These are phyloP conservation scores for Saprolegnia diclina DNA, from an alignment of 352 stramenopile species.

Conservation along the genomic window DNA sequence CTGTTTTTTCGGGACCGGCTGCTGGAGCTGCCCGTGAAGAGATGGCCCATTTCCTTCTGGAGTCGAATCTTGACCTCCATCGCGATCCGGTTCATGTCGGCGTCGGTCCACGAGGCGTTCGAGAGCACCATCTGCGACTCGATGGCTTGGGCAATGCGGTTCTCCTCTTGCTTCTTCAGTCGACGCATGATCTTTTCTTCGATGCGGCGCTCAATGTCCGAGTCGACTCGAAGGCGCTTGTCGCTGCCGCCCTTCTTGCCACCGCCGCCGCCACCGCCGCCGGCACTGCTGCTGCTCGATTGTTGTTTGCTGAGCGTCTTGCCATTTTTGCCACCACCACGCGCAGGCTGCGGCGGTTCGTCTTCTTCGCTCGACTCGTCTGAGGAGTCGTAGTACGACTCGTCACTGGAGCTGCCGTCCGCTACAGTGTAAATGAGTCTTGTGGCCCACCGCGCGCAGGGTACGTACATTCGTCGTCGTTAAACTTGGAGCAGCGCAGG, in stretches of 20 bases:
- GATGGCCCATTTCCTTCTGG: slow-evolving; percentile 61
- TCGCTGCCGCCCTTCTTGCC: slow-evolving; percentile 26
- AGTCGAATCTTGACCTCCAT: slow-evolving; percentile 85
- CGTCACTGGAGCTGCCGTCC: slow-evolving; percentile 10
- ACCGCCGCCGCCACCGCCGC: slow-evolving; percentile 21
- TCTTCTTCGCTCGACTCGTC: slow-evolving; percentile 21
- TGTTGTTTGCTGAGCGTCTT: slow-evolving; percentile 6
- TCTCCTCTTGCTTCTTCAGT: slow-evolving; percentile 84
- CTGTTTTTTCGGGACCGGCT: slow-evolving; percentile 27
- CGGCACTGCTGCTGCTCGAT: slow-evolving; percentile 10
- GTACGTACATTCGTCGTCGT: slow-evolving; percentile 46
- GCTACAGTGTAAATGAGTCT: slow-evolving; percentile 14
- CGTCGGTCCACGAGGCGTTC: slow-evolving; percentile 83
- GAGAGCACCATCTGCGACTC: slow-evolving; percentile 74
- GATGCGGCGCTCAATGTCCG: slow-evolving; percentile 73
- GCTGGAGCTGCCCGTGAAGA: slow-evolving; percentile 17
- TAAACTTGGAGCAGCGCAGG: slow-evolving; percentile 84
- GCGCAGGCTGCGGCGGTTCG: neutral
- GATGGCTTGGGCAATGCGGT: slow-evolving; percentile 74
- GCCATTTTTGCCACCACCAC: slow-evolving; percentile 4
- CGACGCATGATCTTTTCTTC: slow-evolving; percentile 83
- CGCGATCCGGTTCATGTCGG: slow-evolving; percentile 88
- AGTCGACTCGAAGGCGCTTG: slow-evolving; percentile 54
- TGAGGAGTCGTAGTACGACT: slow-evolving; percentile 20
- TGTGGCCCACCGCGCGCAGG: neutral